Base-by-base conservation (phyloP, 2,329 filamentous ascomycete species). In the Colletotrichum shisoi region DNA sequence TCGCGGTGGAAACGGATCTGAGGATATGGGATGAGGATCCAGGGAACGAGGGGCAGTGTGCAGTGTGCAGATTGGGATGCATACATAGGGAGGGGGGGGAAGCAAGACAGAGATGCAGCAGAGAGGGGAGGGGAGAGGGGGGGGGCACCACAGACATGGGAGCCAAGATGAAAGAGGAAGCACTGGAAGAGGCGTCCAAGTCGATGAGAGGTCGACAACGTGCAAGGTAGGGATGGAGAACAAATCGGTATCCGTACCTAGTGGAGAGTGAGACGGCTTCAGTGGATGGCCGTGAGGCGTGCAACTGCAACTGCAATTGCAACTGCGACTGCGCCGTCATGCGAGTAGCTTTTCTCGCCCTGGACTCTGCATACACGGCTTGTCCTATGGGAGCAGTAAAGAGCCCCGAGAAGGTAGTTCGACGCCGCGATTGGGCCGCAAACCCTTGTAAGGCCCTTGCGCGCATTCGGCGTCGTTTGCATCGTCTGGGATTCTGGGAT, bases 271-370 rank as follows among this genome's bases (percentile, higher is more conserved):
- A 42, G 34, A 62, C 56, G 42, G 58, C 63, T 67, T 69, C 39
- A 52, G 59, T 69, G 58, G 62, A 62, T 69, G 58, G 62, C 64
- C 63, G 40, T 46, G 56, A 63, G 53, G 63, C 63, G 59, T 72
- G 69, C 69, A 75, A 72, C 72, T 49, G 71, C 71, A 75, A 76
- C 78, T 49, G 71, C 71, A 75, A 76, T 77, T 72, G 69, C 69
- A 75, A 72, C 72, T 49, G 71, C 71, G 75, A 76, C 78, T 81
- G 80, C 80, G 79, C 80, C 79, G 79, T 80, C 74, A 78, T 80
- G 76, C 77, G 73, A 72, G 77, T 75, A 78, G 77, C 56, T 46
- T 57, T 45, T 57, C 69, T 71, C 69, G 69, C 70, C 71, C 72
- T 70, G 70, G 63, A 54, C 70, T 71, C 71, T 77, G 76, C 74